phyloP scores from a whole-genome alignment of 2,329 filamentous ascomycete species.

The Didymella pomorum region DNA sequence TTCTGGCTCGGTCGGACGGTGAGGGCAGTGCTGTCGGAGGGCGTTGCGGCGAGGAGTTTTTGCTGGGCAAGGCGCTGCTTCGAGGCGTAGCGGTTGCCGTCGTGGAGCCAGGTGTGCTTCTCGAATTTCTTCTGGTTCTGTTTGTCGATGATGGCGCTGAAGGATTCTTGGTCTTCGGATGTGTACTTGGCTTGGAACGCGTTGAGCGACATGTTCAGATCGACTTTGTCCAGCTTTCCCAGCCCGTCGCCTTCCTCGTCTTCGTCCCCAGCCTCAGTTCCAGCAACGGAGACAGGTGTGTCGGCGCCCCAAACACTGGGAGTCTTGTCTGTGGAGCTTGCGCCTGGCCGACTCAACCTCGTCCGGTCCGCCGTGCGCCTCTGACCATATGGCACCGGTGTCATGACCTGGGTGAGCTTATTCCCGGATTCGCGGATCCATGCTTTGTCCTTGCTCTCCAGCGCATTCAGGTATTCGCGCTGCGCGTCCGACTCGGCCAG shows the following conservation, averaged over 20 bases:
- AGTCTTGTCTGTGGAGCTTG: conserved; percentile 58
- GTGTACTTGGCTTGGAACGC: conserved; percentile 94
- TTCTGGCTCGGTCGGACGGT: conserved; percentile 65
- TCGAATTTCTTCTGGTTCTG: conserved; percentile 85
- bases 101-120: conserved; percentile 89
- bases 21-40: conserved; percentile 47
- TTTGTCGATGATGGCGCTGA: conserved; percentile 89
- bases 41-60: conserved; percentile 70
- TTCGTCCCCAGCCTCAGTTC: conserved; percentile 40
- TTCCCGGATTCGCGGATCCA: conserved; percentile 87
- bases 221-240: conserved; percentile 62
- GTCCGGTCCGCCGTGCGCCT: conserved; percentile 45
- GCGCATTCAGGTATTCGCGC: conserved; percentile 88
- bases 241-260: conserved; percentile 37
- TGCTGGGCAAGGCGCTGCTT: conserved; percentile 70
- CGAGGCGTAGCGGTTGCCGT: conserved; percentile 79
- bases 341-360: conserved; percentile 25
- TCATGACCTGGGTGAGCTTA: conserved; percentile 74
- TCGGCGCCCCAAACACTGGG: conserved; percentile 72
- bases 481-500: conserved; percentile 85
- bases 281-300: conserved; percentile 71
- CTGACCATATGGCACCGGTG: conserved; percentile 67
- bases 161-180: conserved; percentile 97
- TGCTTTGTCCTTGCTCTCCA: conserved; percentile 81
- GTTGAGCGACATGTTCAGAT: conserved; percentile 81